These are phyloP conservation scores for Aspergillus bombycis DNA, from an alignment of 2,329 filamentous ascomycete species.

Conservation along the genomic window DNA sequence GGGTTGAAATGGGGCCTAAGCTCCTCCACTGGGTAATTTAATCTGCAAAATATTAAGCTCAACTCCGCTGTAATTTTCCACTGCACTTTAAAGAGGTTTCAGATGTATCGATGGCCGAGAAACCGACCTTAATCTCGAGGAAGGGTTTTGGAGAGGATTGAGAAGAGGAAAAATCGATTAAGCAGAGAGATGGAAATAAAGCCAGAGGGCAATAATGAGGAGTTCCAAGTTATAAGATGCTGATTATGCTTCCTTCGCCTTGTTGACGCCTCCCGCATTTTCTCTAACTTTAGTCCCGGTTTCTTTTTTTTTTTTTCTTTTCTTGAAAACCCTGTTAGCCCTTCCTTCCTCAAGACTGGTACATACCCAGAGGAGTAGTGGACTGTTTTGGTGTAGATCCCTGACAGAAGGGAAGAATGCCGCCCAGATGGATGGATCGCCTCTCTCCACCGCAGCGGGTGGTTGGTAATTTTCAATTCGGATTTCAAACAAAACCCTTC, in stretches of 20 bases:
- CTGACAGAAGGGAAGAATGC: constrained; percentile 20
- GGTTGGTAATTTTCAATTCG: constrained; percentile 19
- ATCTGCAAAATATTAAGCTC: constrained; percentile 25
- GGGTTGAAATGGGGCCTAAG: constrained; percentile 24
- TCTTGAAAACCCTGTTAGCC: neutral
- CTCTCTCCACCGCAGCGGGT: constrained; percentile 3
- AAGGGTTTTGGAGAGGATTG: neutral
- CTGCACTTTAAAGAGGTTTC: neutral
- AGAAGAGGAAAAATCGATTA: neutral
- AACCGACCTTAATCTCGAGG: neutral
- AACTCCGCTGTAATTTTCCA: constrained; percentile 13
- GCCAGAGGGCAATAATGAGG: constrained; percentile 3
- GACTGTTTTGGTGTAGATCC: constrained; percentile 20
- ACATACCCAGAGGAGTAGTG: neutral
- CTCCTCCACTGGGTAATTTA: constrained; percentile 21
- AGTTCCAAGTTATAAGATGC: constrained; percentile 13
- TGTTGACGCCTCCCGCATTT: constrained; percentile 19
- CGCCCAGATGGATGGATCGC: constrained; percentile 12
- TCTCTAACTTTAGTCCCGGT: constrained; percentile 6
- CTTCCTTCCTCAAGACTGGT: neutral
- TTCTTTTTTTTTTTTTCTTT: constrained; percentile 7
- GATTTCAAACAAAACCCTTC: constrained; percentile 1
- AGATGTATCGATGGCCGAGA: constrained; percentile 4
- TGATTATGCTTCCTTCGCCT: constrained; percentile 9
- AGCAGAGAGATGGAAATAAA: constrained; percentile 3